Percentiles rank a stretch among this genome's conserved stretches.
Conservation (phyloP, 257 asterid species). For the Fraxinus excelsior region DNA sequence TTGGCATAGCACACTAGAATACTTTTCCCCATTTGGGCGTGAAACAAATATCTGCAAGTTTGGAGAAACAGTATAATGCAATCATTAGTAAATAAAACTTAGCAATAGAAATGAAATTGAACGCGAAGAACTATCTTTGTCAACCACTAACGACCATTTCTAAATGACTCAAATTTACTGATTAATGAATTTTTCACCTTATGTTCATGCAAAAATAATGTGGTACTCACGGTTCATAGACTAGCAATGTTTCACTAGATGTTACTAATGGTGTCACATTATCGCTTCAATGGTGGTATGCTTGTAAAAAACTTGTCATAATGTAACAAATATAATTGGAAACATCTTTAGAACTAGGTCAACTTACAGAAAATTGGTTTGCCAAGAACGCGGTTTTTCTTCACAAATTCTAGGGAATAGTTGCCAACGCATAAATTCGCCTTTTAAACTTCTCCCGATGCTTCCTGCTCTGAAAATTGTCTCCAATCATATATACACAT, state of each 20-base stretch:
- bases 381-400: slow-evolving; percentile 84
- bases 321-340: slow-evolving; percentile 1
- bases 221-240: neutral
- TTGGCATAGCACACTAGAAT: slow-evolving; percentile 80
- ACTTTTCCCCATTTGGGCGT: slow-evolving; percentile 67
- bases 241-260: neutral
- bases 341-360: slow-evolving; percentile 18
- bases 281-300: neutral
- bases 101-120: slow-evolving; percentile 5
- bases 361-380: slow-evolving; percentile 94
- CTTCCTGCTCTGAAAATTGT: slow-evolving; percentile 83
- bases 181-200: slow-evolving; percentile 11
- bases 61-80: slow-evolving; percentile 16
- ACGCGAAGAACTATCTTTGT: slow-evolving; percentile 12
- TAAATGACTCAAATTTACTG: slow-evolving; percentile 9
- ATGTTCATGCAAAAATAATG: slow-evolving; percentile 8
- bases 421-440: slow-evolving; percentile 93
- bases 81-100: slow-evolving; percentile 14
- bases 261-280: neutral
- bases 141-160: neutral
- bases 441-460: slow-evolving; percentile 94
- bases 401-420: slow-evolving; percentile 90
- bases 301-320: slow-evolving; percentile 1
- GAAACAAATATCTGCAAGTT: slow-evolving; percentile 76
- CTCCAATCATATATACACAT: slow-evolving; percentile 25